These are phyloP conservation scores for Fusarium fujikuroi DNA, from an alignment of 2,329 filamentous ascomycete species.

Conservation along the genomic window DNA sequence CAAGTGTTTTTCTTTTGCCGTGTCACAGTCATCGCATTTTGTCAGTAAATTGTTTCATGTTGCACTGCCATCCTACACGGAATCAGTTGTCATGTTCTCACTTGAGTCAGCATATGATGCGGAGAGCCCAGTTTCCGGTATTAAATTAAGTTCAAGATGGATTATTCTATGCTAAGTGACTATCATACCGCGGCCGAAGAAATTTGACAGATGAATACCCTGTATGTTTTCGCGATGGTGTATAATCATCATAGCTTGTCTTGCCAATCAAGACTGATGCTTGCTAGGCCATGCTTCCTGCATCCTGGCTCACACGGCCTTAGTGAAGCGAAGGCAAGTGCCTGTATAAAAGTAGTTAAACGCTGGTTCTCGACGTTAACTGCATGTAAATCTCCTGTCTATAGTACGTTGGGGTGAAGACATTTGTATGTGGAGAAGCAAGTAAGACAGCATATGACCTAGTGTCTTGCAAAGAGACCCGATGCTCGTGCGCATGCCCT, in stretches of 20 bases:
- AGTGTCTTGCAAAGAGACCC: not conserved
- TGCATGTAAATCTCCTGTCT: slow-evolving; percentile 16
- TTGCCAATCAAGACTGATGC: slow-evolving; percentile 19
- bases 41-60: slow-evolving; percentile 14
- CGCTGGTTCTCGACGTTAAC: slow-evolving; percentile 29
- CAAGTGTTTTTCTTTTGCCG: slow-evolving; percentile 5
- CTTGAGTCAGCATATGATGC: slow-evolving; percentile 18
- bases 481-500: slow-evolving; percentile 9
- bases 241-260: slow-evolving; percentile 5
- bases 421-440: slow-evolving; percentile 14
- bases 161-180: not conserved
- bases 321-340: slow-evolving; percentile 26
- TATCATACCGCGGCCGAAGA: not conserved
- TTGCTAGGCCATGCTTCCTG: slow-evolving; percentile 28
- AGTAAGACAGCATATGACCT: slow-evolving; percentile 24
- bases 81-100: slow-evolving; percentile 27
- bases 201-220: not conserved
- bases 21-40: slow-evolving; percentile 5
- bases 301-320: slow-evolving; percentile 35
- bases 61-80: slow-evolving; percentile 20
- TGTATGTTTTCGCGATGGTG: slow-evolving; percentile 12
- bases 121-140: slow-evolving; percentile 20
- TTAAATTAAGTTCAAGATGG: not conserved
- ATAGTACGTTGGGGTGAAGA: slow-evolving; percentile 14
- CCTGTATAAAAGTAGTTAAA: slow-evolving; percentile 12